Evolutionary conservation across 148 eudicot species (phyloP), one percentile per base, ranked within the genome.

Genomic region (Rhododendron kiyosumense): DNA sequence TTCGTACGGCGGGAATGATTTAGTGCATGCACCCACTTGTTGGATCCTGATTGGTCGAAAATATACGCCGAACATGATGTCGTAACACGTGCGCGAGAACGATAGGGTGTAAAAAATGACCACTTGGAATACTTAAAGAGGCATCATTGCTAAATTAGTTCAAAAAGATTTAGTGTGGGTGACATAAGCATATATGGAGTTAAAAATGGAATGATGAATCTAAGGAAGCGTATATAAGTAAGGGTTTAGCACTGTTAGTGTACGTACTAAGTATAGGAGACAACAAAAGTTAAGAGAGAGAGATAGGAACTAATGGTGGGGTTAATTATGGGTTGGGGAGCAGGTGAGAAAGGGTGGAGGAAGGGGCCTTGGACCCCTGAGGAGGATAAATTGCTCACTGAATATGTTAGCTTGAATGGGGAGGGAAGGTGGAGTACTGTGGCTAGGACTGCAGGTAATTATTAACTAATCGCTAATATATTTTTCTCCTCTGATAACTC

Each of bases 351-450:
- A 84, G 90, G 89, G 71, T 91, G 93, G 93, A 91, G 95, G 87
- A 93, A 91, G 83, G 93, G 95, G n/a, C 95, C 95, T 45, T 93
- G 95, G 95, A 93, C 91, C 26, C 92, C 91, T 24, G 93, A 91
- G 76, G 93, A 93, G 48, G 93, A 90, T 84, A 91, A 90, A 85
- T 77, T 91, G 32, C 92, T 91, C 20, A 17, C 81, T 52, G 89
- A 91, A 28, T 88, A 91, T 87, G 90, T 92, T 28, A 85, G 74
- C 81, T 79, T 77, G 81, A 86, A 91, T 88, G 93, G 94, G 2
- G 94, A 92, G 71, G 94, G 93, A 4, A 54, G 93, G 71, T 92
- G 94, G 94, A 91, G 91, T 78, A 90, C 87, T n/a, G 94, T 92
- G 15, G 84, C 93, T 43, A 89, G 88, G 69, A 87, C 86, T 74